A percentile compares a stretch with the other conserved stretches of the same genome.
phyloP scores from a whole-genome alignment of 768 basidiomycete species.

The Gloeopeniophorella convolvens region DNA sequence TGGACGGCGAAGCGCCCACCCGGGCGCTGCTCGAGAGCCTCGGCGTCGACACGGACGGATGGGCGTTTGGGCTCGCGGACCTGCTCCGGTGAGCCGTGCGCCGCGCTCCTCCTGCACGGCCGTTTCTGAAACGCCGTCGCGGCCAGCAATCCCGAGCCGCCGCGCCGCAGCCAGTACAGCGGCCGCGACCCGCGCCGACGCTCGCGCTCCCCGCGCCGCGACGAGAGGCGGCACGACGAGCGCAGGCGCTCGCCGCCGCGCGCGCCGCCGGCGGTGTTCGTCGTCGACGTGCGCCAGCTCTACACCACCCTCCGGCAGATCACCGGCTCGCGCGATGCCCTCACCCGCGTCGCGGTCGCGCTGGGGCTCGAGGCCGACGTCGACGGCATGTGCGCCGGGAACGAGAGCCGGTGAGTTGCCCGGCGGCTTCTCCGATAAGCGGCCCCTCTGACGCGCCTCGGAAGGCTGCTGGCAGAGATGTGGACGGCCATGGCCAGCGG shows the following conservation, averaged over 20 bases:
- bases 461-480: constrained; percentile 19
- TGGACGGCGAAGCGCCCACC: constrained; percentile 5
- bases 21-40: constrained; percentile 4
- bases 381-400: constrained; percentile 19
- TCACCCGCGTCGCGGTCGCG: constrained; percentile 2
- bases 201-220: constrained; percentile 16
- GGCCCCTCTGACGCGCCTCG: not conserved
- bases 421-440: not conserved
- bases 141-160: not conserved
- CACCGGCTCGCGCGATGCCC: constrained; percentile 2
- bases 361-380: constrained; percentile 8
- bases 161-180: not conserved
- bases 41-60: not conserved
- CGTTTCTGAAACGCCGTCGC: not conserved
- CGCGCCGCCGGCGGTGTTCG: not conserved
- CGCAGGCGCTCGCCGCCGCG: constrained; percentile 11
- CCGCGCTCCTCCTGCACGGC: not conserved
- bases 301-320: constrained; percentile 15
- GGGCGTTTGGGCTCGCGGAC: constrained; percentile 4
- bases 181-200: constrained; percentile 4
- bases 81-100: constrained; percentile 10
- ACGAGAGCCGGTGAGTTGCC: constrained; percentile 18
- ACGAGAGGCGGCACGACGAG: not conserved
- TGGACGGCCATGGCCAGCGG: constrained; percentile 19
- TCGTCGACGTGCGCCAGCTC: constrained; percentile 17